phyloP scores from a whole-genome alignment of 2,329 filamentous ascomycete genomes.

The Curvularia verruculosa region DNA sequence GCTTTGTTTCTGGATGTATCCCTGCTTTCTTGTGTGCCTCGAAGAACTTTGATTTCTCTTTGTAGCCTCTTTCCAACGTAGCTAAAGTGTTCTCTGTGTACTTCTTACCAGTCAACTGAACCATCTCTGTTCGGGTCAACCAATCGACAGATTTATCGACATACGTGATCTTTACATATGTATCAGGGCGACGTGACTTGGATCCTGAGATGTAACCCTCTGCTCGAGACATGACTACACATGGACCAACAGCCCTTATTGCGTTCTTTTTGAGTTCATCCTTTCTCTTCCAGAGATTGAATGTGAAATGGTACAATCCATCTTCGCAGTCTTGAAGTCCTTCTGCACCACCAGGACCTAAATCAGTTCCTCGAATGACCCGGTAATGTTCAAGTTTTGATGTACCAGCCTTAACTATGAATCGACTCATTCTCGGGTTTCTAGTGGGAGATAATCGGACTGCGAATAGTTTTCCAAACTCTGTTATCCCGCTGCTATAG shows the following conservation, averaged over 20 bases:
- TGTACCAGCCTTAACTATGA: not conserved
- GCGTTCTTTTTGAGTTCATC: not conserved
- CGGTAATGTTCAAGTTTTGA: not conserved
- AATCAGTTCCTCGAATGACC: not conserved
- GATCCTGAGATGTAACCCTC: not conserved
- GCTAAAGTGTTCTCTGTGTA: not conserved
- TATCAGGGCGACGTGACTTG: not conserved
- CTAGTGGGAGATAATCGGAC: not conserved
- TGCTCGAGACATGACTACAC: not conserved
- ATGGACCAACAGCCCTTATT: not conserved
- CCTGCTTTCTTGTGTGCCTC: not conserved
- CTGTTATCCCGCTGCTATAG: not conserved
- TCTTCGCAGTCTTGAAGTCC: not conserved
- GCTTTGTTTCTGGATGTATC: not conserved
- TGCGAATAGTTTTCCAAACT: not conserved
- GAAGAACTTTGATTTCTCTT: not conserved
- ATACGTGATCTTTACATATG: not conserved
- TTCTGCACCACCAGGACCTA: conserved; percentile 1
- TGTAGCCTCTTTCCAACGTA: not conserved
- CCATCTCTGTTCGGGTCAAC: not conserved
- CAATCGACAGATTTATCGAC: not conserved
- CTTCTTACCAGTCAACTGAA: not conserved
- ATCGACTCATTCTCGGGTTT: conserved; percentile 1
- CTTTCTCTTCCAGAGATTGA: not conserved
- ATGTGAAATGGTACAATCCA: not conserved